Evolutionary conservation across 2,329 filamentous ascomycete genomes (phyloP).

Genomic region (Fusarium pseudocircinatum): DNA sequence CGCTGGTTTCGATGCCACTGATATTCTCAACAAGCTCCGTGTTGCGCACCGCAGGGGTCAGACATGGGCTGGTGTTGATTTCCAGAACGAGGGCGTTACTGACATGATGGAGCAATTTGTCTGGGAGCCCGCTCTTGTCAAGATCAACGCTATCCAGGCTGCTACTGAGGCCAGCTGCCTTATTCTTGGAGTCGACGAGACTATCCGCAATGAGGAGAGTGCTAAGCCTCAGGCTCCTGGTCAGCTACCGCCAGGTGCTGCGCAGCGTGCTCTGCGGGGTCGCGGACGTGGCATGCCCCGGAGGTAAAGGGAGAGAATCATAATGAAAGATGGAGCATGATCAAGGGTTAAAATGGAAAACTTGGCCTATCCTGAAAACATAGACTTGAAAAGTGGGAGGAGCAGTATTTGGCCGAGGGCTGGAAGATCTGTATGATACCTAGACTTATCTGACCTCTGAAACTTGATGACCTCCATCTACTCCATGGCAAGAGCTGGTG

Average conservation of each 20-base stretch:
- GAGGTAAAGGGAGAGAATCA: constrained; percentile 60
- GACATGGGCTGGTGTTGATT: constrained; percentile 96
- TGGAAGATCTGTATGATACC: constrained; percentile 52
- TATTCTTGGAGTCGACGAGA: constrained; percentile 97
- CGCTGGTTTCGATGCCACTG: constrained; percentile 96
- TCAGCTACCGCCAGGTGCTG: constrained; percentile 81
- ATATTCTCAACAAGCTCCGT: constrained; percentile 94
- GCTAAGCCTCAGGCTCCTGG: constrained; percentile 82
- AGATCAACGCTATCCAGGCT: constrained; percentile 96
- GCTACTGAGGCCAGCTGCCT: constrained; percentile 95
- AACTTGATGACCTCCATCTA: constrained; percentile 41
- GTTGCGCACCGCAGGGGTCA: constrained; percentile 96
- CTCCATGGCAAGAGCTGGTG: background rate
- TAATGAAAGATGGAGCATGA: constrained; percentile 35
- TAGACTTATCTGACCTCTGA: constrained; percentile 42
- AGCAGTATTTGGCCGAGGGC: constrained; percentile 29
- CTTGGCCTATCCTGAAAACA: constrained; percentile 24
- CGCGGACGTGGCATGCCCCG: constrained; percentile 87
- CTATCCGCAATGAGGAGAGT: constrained; percentile 97
- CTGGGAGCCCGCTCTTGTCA: constrained; percentile 96
- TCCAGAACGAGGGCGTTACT: constrained; percentile 87
- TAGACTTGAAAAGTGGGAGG: constrained; percentile 25
- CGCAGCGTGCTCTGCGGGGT: constrained; percentile 86
- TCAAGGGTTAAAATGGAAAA: constrained; percentile 29
- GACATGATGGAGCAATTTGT: constrained; percentile 97